phyloP scores from a whole-genome alignment of 1,284 basidiomycete species.

The Grifola frondosa region DNA sequence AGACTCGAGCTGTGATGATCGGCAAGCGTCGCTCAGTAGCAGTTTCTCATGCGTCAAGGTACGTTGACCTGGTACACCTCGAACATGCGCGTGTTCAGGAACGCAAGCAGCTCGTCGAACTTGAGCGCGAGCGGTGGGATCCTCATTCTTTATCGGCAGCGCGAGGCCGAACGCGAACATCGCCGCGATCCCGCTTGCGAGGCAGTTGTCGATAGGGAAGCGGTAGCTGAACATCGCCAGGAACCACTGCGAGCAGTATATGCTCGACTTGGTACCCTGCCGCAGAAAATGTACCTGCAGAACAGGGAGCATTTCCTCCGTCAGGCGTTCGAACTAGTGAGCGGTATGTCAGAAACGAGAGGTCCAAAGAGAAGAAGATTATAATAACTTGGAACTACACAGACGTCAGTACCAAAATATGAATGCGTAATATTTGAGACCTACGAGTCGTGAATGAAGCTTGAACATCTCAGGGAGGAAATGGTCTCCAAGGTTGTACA shows the following conservation, averaged over 20 bases:
- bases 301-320: conserved; percentile 90
- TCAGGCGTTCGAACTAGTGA: conserved; percentile 89
- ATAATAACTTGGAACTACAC: conserved; percentile 46
- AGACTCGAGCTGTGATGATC: conserved; percentile 29
- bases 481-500: conserved; percentile 94
- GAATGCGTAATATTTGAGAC: conserved; percentile 24
- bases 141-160: conserved; percentile 88
- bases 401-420: conserved; percentile 6
- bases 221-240: conserved; percentile 96
- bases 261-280: conserved; percentile 93
- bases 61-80: conserved; percentile 72
- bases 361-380: conserved; percentile 41
- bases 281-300: conserved; percentile 90
- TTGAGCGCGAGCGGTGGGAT: conserved; percentile 71
- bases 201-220: conserved; percentile 93
- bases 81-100: conserved; percentile 80
- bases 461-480: conserved; percentile 99
- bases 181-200: conserved; percentile 96
- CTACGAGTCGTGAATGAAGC: conserved; percentile 84
- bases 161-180: conserved; percentile 94
- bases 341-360: conserved; percentile 78
- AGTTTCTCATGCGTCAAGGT: too few species aligned
- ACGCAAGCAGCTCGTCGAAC: conserved; percentile 86
- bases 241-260: conserved; percentile 98
- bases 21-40: too few species aligned